These are phyloP conservation scores for Phyllosticta citriasiana DNA, from an alignment of 2,329 filamentous ascomycete genomes.

Conservation along the genomic window DNA sequence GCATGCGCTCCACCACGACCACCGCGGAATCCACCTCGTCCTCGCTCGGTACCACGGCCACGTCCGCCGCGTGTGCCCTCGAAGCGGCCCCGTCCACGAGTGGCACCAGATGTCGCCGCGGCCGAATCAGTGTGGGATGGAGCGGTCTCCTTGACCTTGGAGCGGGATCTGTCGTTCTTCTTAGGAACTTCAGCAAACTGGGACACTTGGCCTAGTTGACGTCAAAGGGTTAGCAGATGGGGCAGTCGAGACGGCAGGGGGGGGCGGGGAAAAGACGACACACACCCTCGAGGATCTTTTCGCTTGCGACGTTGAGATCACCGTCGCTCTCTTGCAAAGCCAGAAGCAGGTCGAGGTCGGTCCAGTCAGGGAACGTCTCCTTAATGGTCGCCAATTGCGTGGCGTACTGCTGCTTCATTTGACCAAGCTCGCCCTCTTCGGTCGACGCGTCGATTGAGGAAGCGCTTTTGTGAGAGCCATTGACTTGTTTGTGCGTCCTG, in stretches of 20 bases:
- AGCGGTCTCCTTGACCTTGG: constrained; percentile 59
- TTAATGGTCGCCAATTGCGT: constrained; percentile 70
- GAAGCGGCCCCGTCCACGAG: constrained; percentile 9
- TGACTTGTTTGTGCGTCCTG: constrained; percentile 42
- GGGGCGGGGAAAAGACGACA: neutral
- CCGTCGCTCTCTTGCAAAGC: constrained; percentile 82
- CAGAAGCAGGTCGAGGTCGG: constrained; percentile 86
- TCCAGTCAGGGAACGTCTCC: constrained; percentile 93
- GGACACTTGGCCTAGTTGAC: constrained; percentile 56
- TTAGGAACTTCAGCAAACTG: constrained; percentile 80
- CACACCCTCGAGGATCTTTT: constrained; percentile 70
- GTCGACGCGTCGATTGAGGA: constrained; percentile 51
- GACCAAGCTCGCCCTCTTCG: constrained; percentile 82
- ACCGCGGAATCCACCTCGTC: constrained; percentile 44
- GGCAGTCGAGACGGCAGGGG: neutral
- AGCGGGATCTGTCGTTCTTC: constrained; percentile 61
- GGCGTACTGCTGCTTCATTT: constrained; percentile 85
- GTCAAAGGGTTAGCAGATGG: constrained; percentile 16
- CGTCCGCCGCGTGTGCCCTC: constrained; percentile 46
- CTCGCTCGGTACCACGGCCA: constrained; percentile 49
- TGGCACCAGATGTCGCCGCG: constrained; percentile 10
- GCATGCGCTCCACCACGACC: constrained; percentile 51
- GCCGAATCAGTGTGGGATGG: constrained; percentile 41
- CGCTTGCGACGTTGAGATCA: constrained; percentile 61
- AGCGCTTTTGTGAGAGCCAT: constrained; percentile 57